Base-by-base conservation (phyloP, 2,329 filamentous ascomycete species). In the Mycosphaerella arachidis region DNA sequence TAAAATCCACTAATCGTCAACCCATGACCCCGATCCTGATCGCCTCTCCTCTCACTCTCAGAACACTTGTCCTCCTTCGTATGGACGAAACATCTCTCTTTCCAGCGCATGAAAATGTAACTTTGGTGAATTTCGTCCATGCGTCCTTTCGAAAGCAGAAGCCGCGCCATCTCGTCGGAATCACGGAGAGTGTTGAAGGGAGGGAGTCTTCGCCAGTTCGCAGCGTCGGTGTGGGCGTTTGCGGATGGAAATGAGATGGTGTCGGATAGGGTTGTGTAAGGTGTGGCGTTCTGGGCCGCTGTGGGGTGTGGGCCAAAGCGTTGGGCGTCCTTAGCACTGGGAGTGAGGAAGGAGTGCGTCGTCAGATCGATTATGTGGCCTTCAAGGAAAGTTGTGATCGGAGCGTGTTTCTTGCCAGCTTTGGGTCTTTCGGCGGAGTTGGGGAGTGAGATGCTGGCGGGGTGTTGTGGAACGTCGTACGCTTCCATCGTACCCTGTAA, bases 401-500 rank as follows among this genome's bases (percentile, higher is more conserved):
- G 77, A 57, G 79, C 79, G 61, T 81, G 77, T 71, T 77, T 64
- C 71, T 77, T 60, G 71, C 77, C 67, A 68, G 68, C 67, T 62
- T 68, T 70, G 35, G 68, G 67, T 40, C 69, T 60, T 33, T 64
- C 59, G 29, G 61, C 57, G 16, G 63, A 50, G 30, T 64, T 66
- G 20, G 66, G 59, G 51, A 66, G 63, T 63, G 66, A 67, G 54
- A 68, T 69, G 62, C 51, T 73, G 45, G 60, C 53, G 37, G 63
- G 72, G 59, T 79, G 76, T 33, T 77, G 79, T 1, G 85, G 85
- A 12, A 87, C 85, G 66, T 88, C 86, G 74, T 86, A 87, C 4
- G 86, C 86, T 72, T 87, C 84, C 86, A 89, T 89, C 7, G 85
- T 88, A 4, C 86, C 86, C 24, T 84, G 83, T 18, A 89, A 72